phyloP scores from a whole-genome alignment of 2,329 filamentous ascomycete species.

The Aspergillus hortae region DNA sequence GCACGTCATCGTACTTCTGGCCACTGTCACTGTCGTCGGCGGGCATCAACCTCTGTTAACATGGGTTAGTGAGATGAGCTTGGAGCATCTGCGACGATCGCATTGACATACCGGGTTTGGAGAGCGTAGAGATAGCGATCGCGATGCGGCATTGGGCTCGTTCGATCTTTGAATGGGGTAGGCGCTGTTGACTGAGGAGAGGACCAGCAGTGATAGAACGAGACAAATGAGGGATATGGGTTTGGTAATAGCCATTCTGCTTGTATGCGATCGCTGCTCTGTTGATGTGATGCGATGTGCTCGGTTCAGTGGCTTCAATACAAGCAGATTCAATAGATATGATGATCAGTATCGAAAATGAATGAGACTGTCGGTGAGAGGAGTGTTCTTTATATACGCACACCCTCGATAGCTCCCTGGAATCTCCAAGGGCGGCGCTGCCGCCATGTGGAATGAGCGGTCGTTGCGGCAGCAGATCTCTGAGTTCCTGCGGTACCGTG shows the following conservation, averaged over 20 bases:
- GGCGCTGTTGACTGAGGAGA: slow-evolving; percentile 6
- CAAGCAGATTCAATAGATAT: neutral
- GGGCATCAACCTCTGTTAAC: slow-evolving; percentile 21
- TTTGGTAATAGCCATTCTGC: slow-evolving; percentile 5
- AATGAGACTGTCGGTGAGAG: neutral
- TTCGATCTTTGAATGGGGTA: slow-evolving; percentile 2
- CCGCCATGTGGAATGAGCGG: neutral
- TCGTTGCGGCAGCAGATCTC: neutral
- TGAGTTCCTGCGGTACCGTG: neutral
- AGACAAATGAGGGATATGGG: slow-evolving; percentile 5
- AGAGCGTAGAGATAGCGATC: slow-evolving; percentile 1
- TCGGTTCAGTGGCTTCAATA: neutral
- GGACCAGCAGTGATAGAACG: neutral
- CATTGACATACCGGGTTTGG: slow-evolving; percentile 5
- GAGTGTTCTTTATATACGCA: neutral
- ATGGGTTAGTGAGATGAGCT: neutral
- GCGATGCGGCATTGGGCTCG: neutral
- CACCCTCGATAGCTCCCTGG: neutral
- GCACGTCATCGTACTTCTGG: slow-evolving; percentile 11
- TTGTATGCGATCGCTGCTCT: neutral
- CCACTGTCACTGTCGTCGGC: neutral
- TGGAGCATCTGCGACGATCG: neutral
- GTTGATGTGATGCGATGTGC: neutral
- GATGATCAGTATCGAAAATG: neutral
- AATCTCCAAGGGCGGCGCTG: neutral